phyloP scores from a whole-genome alignment of 139 green algal genomes.

The Pleodorina starrii region DNA sequence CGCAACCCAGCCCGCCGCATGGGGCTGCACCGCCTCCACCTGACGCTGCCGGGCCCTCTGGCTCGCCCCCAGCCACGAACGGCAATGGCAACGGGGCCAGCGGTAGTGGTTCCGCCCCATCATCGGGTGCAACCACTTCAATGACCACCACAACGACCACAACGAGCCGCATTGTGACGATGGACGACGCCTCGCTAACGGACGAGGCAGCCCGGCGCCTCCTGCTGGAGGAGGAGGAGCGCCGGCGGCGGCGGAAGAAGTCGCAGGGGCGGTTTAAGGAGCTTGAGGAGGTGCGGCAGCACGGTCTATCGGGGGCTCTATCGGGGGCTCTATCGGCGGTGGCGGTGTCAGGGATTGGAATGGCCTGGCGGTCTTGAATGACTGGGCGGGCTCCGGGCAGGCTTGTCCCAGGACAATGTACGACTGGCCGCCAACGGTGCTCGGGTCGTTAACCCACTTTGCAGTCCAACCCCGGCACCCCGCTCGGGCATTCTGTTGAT shows the following conservation, averaged over 20 bases:
- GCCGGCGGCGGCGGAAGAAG: slow-evolving; percentile 50
- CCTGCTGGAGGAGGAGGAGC: slow-evolving; percentile 74
- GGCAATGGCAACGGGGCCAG: not conserved
- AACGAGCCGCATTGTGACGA: not conserved
- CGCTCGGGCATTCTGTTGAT: too few relatives aligned
- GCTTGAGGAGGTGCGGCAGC: slow-evolving; percentile 75
- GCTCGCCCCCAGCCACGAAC: not conserved
- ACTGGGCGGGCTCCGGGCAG: too few relatives aligned
- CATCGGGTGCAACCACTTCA: not conserved
- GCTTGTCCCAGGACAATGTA: too few relatives aligned
- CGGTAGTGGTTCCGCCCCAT: not conserved
- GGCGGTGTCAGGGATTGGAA: too few relatives aligned
- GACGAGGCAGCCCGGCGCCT: slow-evolving; percentile 63
- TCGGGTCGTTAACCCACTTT: too few relatives aligned
- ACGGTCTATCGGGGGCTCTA: too few relatives aligned
- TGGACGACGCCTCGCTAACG: slow-evolving; percentile 48
- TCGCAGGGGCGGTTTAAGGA: slow-evolving; percentile 78
- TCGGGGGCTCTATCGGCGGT: too few relatives aligned
- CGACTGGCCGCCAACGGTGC: too few relatives aligned
- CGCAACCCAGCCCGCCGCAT: not conserved
- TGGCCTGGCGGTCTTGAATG: too few relatives aligned
- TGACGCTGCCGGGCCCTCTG: not conserved
- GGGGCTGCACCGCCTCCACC: not conserved
- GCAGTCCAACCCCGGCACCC: too few relatives aligned
- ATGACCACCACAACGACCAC: not conserved